Percentiles rank a stretch among this genome's conserved stretches.
These are phyloP conservation scores for Lepiota brunneoincarnata DNA, from an alignment of 768 basidiomycete species.

Conservation along the genomic window DNA sequence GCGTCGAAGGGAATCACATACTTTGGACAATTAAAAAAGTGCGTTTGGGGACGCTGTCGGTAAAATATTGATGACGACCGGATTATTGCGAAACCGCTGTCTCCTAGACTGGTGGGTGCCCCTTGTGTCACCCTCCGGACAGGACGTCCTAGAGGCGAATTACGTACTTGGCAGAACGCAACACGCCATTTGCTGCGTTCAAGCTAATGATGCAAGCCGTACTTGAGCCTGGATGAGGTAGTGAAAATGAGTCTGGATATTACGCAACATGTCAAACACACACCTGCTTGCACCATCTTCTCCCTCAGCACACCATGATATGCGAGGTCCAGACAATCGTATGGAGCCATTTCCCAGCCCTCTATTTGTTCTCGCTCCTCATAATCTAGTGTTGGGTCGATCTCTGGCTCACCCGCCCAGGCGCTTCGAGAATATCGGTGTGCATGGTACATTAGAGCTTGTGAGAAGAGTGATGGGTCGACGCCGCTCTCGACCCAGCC, in stretches of 20 bases:
- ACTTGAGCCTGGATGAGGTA: constrained; percentile 63
- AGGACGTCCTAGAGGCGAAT: constrained; percentile 5
- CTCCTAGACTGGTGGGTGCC: constrained; percentile 55
- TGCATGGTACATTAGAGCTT: constrained; percentile 87
- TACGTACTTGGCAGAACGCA: constrained; percentile 76
- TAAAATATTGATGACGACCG: constrained; percentile 65
- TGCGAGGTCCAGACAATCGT: constrained; percentile 69
- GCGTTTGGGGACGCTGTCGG: constrained; percentile 46
- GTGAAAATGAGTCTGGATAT: background rate
- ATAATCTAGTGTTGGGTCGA: constrained; percentile 74
- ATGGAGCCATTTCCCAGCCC: constrained; percentile 76
- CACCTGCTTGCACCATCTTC: constrained; percentile 63
- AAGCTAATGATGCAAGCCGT: constrained; percentile 77
- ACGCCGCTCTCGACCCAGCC: constrained; percentile 85
- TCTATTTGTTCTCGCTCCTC: constrained; percentile 62
- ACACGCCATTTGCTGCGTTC: constrained; percentile 69
- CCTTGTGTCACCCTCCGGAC: constrained; percentile 8
- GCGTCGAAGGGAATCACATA: constrained; percentile 19
- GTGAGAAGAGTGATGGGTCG: constrained; percentile 88
- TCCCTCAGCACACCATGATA: constrained; percentile 72
- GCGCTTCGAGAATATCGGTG: constrained; percentile 67
- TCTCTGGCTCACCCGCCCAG: constrained; percentile 84
- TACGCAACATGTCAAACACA: constrained; percentile 26
- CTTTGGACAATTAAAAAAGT: constrained; percentile 59
- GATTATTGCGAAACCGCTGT: constrained; percentile 73